These are phyloP conservation scores for Tetrapisispora iriomotensis DNA, from an alignment of 805 yeast genomes.

Conservation along the genomic window DNA sequence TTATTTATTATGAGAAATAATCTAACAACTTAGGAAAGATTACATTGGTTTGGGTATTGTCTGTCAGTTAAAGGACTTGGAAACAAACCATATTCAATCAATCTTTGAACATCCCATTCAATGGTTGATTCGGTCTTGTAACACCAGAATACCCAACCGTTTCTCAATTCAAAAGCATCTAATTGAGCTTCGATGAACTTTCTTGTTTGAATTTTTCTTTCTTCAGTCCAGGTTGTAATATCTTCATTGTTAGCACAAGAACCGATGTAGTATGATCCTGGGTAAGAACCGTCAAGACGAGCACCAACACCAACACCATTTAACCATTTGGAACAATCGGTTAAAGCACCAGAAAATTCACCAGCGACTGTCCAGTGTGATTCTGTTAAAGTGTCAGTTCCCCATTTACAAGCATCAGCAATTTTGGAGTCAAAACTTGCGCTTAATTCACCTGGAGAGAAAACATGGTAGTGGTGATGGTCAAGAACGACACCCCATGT, in stretches of 20 bases:
- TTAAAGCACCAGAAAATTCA: constrained; percentile 87
- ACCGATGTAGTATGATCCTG: constrained; percentile 36
- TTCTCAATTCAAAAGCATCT: constrained; percentile 65
- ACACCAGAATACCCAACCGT: constrained; percentile 92
- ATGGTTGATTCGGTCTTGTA: constrained; percentile 77
- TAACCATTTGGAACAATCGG: constrained; percentile 83
- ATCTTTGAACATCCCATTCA: constrained; percentile 76
- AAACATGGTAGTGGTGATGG: constrained; percentile 88
- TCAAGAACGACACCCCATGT: constrained; percentile 69
- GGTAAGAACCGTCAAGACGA: constrained; percentile 60
- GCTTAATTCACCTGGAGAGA: constrained; percentile 51
- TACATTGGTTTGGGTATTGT: constrained; percentile 60
- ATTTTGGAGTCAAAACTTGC: constrained; percentile 56
- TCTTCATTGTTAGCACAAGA: constrained; percentile 48
- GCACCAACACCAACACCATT: constrained; percentile 83
- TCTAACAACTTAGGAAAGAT: not conserved
- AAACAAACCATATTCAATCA: constrained; percentile 51
- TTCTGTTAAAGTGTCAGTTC: constrained; percentile 36
- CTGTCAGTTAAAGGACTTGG: constrained; percentile 74
- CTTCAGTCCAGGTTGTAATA: constrained; percentile 47
- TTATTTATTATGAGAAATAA: too few relatives aligned
- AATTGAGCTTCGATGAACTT: constrained; percentile 80
- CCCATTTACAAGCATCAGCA: constrained; percentile 43
- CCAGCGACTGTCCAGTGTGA: constrained; percentile 72
- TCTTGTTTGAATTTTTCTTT: constrained; percentile 49